Conservation (phyloP, 768 basidiomycete genomes). For the Dentipellis sp. region DNA sequence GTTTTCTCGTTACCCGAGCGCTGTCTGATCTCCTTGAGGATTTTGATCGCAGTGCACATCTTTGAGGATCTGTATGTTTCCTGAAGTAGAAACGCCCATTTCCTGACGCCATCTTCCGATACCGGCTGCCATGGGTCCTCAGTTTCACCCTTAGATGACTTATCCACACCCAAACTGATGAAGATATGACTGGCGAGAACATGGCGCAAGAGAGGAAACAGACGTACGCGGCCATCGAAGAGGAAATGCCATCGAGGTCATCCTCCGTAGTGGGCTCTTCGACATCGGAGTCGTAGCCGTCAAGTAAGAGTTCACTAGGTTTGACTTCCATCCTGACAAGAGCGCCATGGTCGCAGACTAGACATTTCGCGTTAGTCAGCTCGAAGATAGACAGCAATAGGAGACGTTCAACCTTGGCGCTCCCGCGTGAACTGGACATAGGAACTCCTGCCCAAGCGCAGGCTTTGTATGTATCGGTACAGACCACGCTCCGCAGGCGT, state of each 20-base stretch:
- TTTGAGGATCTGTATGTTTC: not conserved
- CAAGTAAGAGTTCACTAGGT: too few relatives aligned
- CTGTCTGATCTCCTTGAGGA: not conserved
- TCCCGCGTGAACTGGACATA: not conserved
- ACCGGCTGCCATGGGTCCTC: not conserved
- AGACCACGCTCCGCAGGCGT: not conserved
- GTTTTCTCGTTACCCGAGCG: slow-evolving; percentile 3
- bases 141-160: not conserved
- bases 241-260: not conserved
- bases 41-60: not conserved
- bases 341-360: not conserved
- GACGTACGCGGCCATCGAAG: not conserved
- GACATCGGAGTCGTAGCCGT: too few relatives aligned
- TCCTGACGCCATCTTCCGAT: not conserved
- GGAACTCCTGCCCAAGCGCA: not conserved
- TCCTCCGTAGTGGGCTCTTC: too few relatives aligned
- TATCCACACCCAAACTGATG: too few relatives aligned
- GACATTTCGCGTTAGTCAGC: not conserved
- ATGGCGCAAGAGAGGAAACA: not conserved
- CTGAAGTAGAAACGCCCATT: not conserved
- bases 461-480: not conserved
- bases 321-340: too few relatives aligned
- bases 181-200: too few relatives aligned
- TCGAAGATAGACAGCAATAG: too few relatives aligned
- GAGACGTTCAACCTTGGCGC: not conserved